These are phyloP conservation scores for Neurospora sp. DNA, from an alignment of 495 filamentous ascomycete species.

Conservation along the genomic window DNA sequence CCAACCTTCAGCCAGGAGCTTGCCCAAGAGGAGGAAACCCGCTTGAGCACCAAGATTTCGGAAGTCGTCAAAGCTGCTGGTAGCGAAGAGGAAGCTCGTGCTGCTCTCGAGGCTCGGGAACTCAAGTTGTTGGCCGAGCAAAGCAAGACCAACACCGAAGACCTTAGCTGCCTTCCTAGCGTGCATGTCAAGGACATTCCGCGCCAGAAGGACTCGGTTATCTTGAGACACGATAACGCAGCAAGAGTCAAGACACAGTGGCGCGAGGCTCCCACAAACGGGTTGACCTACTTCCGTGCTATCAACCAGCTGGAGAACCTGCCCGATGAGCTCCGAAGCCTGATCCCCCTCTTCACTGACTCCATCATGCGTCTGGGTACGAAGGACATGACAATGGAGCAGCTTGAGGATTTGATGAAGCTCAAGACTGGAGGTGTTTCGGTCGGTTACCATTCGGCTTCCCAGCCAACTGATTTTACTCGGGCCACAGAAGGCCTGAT, in stretches of 20 bases:
- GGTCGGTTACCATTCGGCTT: conserved; percentile 64
- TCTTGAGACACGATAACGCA: conserved; percentile 56
- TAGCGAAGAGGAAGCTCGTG: conserved; percentile 56
- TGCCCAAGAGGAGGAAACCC: conserved; percentile 62
- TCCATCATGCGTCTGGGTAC: conserved; percentile 89
- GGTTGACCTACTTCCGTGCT: conserved; percentile 90
- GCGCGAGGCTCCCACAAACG: conserved; percentile 88
- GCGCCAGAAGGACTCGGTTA: conserved; percentile 58
- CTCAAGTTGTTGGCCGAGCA: conserved; percentile 74
- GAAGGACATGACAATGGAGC: conserved; percentile 76
- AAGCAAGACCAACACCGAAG: conserved; percentile 66
- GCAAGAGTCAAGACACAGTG: conserved; percentile 68
- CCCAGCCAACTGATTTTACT: conserved; percentile 60
- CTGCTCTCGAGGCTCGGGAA: conserved; percentile 62
- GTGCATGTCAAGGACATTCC: conserved; percentile 82
- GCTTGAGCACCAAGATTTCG: conserved; percentile 58
- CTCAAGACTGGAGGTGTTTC: conserved; percentile 90
- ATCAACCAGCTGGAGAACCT: conserved; percentile 69
- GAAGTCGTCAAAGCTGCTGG: conserved; percentile 59
- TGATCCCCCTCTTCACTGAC: conserved; percentile 87
- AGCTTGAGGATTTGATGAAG: conserved; percentile 90
- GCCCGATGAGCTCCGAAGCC: conserved; percentile 71
- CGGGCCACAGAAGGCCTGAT: conserved; percentile 68
- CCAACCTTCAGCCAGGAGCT: conserved; percentile 59
- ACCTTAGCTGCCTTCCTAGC: conserved; percentile 79